Evolutionary conservation across 2,329 filamentous ascomycete genomes (phyloP).

Genomic region (Paradendryphiella salina): DNA sequence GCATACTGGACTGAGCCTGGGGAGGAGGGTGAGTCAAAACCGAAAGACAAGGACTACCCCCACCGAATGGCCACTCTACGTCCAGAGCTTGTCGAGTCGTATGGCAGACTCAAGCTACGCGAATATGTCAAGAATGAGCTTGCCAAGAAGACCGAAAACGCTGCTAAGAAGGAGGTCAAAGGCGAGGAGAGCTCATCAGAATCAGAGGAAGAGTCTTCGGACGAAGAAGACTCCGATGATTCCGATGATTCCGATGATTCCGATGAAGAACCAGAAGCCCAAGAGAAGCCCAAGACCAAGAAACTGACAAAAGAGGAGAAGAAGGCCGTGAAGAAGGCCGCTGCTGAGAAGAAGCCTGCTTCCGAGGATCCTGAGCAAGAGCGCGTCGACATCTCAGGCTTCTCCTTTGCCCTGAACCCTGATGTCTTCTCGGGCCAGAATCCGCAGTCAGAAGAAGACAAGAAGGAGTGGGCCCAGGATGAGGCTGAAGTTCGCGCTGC

Average conservation of each 20-base stretch:
- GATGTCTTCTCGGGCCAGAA: slow-evolving; percentile 93
- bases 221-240: slow-evolving; percentile 28
- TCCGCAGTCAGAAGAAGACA: slow-evolving; percentile 88
- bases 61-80: slow-evolving; percentile 95
- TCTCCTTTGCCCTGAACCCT: slow-evolving; percentile 87
- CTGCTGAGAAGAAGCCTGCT: slow-evolving; percentile 15
- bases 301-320: slow-evolving; percentile 26
- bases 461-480: slow-evolving; percentile 77
- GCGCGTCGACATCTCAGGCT: slow-evolving; percentile 82
- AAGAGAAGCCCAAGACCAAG: slow-evolving; percentile 24
- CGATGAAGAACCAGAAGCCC: slow-evolving; percentile 75
- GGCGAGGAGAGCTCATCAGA: slow-evolving; percentile 39
- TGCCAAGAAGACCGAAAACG: slow-evolving; percentile 43
- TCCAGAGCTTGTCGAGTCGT: slow-evolving; percentile 84
- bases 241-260: slow-evolving; percentile 60
- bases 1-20: slow-evolving; percentile 59
- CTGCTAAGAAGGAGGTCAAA: slow-evolving; percentile 48
- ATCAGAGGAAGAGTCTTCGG: slow-evolving; percentile 31
- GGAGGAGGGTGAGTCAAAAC: slow-evolving; percentile 54
- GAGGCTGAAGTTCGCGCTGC: slow-evolving; percentile 86
- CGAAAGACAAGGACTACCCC: slow-evolving; percentile 67
- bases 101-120: slow-evolving; percentile 82
- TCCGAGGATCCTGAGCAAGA: slow-evolving; percentile 56
- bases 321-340: slow-evolving; percentile 26
- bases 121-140: slow-evolving; percentile 84